Percentiles rank a stretch among this genome's conserved stretches.
Conservation (phyloP, 441 rosid genomes). For the Omphalea diandra region DNA sequence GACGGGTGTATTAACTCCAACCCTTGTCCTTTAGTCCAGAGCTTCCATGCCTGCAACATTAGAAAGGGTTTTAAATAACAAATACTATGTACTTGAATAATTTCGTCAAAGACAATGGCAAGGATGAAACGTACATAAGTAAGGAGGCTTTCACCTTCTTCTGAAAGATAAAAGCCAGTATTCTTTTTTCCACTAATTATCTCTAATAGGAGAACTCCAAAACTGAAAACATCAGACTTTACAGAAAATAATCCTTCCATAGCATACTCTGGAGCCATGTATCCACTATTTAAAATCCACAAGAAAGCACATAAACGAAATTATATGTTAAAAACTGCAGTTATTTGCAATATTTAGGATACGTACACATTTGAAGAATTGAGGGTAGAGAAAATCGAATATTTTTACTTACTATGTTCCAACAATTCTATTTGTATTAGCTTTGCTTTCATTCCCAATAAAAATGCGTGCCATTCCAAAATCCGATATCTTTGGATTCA, state of each 20-base stretch:
- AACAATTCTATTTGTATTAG: neutral
- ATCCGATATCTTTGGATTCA: neutral
- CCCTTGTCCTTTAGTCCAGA: neutral
- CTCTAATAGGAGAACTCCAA: neutral
- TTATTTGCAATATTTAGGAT: neutral
- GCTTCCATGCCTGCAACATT: neutral
- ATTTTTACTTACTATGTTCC: neutral
- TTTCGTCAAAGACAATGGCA: neutral
- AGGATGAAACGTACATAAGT: neutral
- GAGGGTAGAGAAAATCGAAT: too few relatives aligned
- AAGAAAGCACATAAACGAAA: neutral
- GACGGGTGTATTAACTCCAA: neutral
- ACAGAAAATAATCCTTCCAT: neutral
- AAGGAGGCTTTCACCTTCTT: neutral
- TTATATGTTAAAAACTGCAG: neutral
- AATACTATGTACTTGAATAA: neutral
- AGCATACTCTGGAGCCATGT: neutral
- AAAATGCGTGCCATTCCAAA: neutral
- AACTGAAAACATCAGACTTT: neutral
- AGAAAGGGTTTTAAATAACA: neutral
- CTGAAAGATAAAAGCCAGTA: neutral
- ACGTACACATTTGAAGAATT: too few relatives aligned
- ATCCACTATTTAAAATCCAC: neutral
- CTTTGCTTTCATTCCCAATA: neutral
- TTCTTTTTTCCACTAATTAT: conserved; percentile 1